Percentiles rank a stretch among this genome's conserved stretches.
Conservation (phyloP, 371 early-diverging fungal genomes). For the Mortierella sp. region DNA sequence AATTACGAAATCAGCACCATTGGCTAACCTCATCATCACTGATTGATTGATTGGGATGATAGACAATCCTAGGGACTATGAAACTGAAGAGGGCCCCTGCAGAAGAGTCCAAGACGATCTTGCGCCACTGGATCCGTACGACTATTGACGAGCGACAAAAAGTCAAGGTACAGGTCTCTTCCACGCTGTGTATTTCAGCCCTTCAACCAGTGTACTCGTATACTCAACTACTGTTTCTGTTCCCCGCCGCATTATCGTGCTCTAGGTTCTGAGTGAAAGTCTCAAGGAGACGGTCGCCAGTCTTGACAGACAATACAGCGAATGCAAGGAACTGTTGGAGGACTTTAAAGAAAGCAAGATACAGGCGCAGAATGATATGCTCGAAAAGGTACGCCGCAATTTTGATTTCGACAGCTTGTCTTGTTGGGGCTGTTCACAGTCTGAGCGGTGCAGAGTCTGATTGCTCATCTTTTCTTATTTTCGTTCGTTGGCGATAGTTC, state of each 20-base stretch:
- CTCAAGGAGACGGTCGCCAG: slow-evolving; percentile 20
- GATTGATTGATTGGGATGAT: no score
- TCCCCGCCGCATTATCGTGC: background rate
- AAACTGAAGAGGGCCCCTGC: slow-evolving; percentile 17
- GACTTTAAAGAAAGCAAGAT: slow-evolving; percentile 26
- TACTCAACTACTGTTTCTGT: background rate
- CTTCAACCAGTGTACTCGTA: background rate
- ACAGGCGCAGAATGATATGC: slow-evolving; percentile 19
- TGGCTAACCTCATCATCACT: no score
- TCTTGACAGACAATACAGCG: slow-evolving; percentile 28
- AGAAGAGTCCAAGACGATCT: slow-evolving; percentile 28
- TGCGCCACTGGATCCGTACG: slow-evolving; percentile 39
- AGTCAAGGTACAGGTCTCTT: slow-evolving; percentile 12
- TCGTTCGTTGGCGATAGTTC: slow-evolving; percentile 14
- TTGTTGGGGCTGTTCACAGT: background rate
- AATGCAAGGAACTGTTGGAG: slow-evolving; percentile 20
- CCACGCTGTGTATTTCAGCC: no score
- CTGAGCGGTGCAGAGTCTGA: background rate
- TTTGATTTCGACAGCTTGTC: background rate
- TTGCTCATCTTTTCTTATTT: background rate
- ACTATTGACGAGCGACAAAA: slow-evolving; percentile 38
- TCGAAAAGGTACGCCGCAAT: slow-evolving; percentile 55
- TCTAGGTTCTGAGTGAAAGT: slow-evolving; percentile 21
- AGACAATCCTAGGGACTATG: slow-evolving; percentile 47
- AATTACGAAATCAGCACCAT: no score